Evolutionary conservation across 805 yeast species (phyloP).

Genomic region (Ogataea ganodermae): DNA sequence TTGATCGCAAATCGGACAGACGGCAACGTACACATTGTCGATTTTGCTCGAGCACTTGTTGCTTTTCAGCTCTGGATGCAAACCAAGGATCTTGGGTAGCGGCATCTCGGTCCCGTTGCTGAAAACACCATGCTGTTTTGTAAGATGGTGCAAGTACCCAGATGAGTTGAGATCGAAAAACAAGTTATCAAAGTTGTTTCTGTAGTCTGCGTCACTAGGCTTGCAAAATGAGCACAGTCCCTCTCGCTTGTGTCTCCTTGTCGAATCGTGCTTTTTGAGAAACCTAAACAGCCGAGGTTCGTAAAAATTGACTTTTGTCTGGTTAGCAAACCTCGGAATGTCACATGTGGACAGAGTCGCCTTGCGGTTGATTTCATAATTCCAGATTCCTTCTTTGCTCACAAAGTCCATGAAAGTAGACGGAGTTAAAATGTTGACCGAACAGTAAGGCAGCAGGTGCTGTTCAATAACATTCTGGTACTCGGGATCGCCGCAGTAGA

Average conservation of each 20-base stretch:
- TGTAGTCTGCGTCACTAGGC: slow-evolving; percentile 14
- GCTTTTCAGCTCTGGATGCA: slow-evolving; percentile 18
- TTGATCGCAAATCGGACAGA: slow-evolving; percentile 18
- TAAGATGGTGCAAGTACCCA: slow-evolving; percentile 29
- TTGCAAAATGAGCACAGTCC: slow-evolving; percentile 28
- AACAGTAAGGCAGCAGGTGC: slow-evolving; percentile 20
- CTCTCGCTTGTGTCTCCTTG: slow-evolving; percentile 21
- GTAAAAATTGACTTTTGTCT: slow-evolving; percentile 16
- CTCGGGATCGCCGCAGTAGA: slow-evolving; percentile 12
- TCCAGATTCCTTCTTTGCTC: slow-evolving; percentile 9
- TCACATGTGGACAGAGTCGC: slow-evolving; percentile 7
- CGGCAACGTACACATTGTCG: slow-evolving; percentile 18
- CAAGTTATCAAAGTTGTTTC: slow-evolving; percentile 11
- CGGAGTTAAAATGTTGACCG: slow-evolving; percentile 15
- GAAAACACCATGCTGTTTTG: slow-evolving; percentile 31
- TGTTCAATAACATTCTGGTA: slow-evolving; percentile 13
- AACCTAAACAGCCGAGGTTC: slow-evolving; percentile 21
- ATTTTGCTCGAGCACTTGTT: slow-evolving; percentile 15
- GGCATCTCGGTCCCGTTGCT: slow-evolving; percentile 28
- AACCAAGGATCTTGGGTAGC: slow-evolving; percentile 19
- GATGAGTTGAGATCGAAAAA: slow-evolving; percentile 29
- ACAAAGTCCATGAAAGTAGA: slow-evolving; percentile 10
- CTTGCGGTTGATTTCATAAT: slow-evolving; percentile 14
- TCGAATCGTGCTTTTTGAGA: slow-evolving; percentile 9
- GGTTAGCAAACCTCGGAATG: slow-evolving; percentile 8